Evolutionary conservation across 768 basidiomycete species (phyloP), one percentile per base, ranked within the genome.

Genomic region (Boletus rufocinnamomeus): DNA sequence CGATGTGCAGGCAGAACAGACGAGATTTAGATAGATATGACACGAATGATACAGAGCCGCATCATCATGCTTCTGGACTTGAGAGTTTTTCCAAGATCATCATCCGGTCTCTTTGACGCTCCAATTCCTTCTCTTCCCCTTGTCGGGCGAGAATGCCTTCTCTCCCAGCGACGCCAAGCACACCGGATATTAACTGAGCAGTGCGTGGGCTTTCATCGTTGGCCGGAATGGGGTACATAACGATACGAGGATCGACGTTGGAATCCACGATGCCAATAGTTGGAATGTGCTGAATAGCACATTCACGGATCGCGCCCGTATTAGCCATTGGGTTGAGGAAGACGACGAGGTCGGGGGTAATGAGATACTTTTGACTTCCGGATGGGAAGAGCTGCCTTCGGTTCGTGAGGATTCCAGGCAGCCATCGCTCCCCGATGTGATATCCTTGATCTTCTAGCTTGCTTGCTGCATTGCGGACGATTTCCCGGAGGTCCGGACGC

Each of bases 171-270:
- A 97, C 82, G 63, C 93, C 93, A 57, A 99, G 77, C 10, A 97
- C 84, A 13, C 96, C 96, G 1, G 88, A 85, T 57, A 99, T 83
- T 43, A 99, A 77, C 67, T 98, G 96, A 45, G 93, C 93, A 17
- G 95, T 89, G 47, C 95, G 84, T 11, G 88, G 82, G 69, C 86
- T 93, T 75, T 99, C 97, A 75, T 96, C 93, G 73, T 98, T 99
- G n/a, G 93, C 95, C 0, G 95, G 95, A 68, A 99, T 98, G 44
- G 97, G 90, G 73, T 97, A 98, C 83, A 98, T 97, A 61, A 99
- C 95, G 40, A 94, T 81, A 27, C 97, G 86, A 6, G 97, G 97
- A 75, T 99, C 97, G 44, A 86, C 90, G 70, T 99, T 94, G 23
- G 95, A 93, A 74, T 99, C 97, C 54, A 95, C 85, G 59, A 98